These are phyloP conservation scores for Fusarium xyrophilum DNA, from an alignment of 2,329 filamentous ascomycete genomes.

Conservation along the genomic window DNA sequence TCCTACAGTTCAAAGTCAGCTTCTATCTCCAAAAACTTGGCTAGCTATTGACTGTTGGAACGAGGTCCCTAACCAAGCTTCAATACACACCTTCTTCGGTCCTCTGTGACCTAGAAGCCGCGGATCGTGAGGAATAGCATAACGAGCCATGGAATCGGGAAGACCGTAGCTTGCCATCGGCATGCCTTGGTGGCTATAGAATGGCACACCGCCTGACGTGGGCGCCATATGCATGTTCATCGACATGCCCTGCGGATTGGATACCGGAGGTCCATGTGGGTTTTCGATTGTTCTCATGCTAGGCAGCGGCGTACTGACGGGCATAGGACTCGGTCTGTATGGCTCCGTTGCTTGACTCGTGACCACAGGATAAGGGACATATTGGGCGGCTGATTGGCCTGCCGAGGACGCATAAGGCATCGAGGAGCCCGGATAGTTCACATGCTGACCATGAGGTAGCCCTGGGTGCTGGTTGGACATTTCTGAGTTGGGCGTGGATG, in stretches of 20 bases:
- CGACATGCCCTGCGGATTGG: conserved; percentile 49
- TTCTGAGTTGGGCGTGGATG: conserved; percentile 35
- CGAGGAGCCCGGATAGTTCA: conserved; percentile 42
- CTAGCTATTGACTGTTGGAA: background rate
- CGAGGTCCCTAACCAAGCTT: conserved; percentile 1
- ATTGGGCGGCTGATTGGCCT: conserved; percentile 40
- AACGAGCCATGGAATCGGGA: conserved; percentile 54
- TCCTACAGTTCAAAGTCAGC: conserved; percentile 52
- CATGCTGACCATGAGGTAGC: conserved; percentile 42
- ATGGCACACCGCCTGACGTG: conserved; percentile 48
- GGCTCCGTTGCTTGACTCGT: conserved; percentile 41
- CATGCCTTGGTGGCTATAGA: conserved; percentile 53
- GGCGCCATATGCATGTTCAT: conserved; percentile 45
- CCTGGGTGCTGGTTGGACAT: conserved; percentile 47
- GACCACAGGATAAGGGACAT: conserved; percentile 44
- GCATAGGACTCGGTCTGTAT: conserved; percentile 42
- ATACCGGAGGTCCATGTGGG: conserved; percentile 38
- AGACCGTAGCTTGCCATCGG: conserved; percentile 50
- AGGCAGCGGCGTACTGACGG: conserved; percentile 47
- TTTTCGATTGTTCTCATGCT: conserved; percentile 52
- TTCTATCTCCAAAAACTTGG: conserved; percentile 8
- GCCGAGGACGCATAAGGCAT: conserved; percentile 36
- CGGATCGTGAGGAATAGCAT: conserved; percentile 57
- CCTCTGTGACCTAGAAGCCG: conserved; percentile 57
- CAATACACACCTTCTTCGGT: conserved; percentile 63